These are phyloP conservation scores for Didymella segeticola DNA, from an alignment of 2,329 filamentous ascomycete species.

Conservation along the genomic window DNA sequence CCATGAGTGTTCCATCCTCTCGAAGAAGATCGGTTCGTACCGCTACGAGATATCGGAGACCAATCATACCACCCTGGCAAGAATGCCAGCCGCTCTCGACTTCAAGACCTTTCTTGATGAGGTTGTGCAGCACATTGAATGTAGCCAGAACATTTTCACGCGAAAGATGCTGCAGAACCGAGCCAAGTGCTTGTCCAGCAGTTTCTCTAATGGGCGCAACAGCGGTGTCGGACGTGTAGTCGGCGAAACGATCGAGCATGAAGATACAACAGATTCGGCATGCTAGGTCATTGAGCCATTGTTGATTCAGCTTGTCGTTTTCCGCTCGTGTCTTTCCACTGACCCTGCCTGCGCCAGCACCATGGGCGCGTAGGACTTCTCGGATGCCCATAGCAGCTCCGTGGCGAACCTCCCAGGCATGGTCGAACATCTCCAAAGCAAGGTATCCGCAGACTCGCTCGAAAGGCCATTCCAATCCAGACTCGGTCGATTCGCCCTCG, in stretches of 20 bases:
- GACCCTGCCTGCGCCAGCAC: conserved; percentile 80
- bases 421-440: conserved; percentile 90
- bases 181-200: conserved; percentile 90
- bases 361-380: conserved; percentile 91
- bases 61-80: conserved; percentile 98
- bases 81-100: conserved; percentile 80
- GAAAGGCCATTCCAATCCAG: conserved; percentile 90
- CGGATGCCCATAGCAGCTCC: conserved; percentile 94
- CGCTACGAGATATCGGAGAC: conserved; percentile 91
- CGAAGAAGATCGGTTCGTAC: conserved; percentile 92
- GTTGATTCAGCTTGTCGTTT: conserved; percentile 80
- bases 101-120: conserved; percentile 82
- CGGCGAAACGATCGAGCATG: conserved; percentile 96
- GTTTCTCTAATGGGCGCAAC: conserved; percentile 96
- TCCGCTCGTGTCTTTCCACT: conserved; percentile 72
- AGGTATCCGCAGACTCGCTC: conserved; percentile 93
- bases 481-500: conserved; percentile 75
- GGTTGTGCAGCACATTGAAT: conserved; percentile 82
- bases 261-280: conserved; percentile 94
- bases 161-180: conserved; percentile 83
- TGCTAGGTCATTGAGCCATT: conserved; percentile 93
- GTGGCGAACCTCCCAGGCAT: conserved; percentile 93
- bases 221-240: conserved; percentile 97
- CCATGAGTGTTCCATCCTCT: conserved; percentile 82
- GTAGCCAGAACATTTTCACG: conserved; percentile 80